phyloP scores from a whole-genome alignment of 1,284 basidiomycete genomes.

The Pyrrhoderma lamaoense region DNA sequence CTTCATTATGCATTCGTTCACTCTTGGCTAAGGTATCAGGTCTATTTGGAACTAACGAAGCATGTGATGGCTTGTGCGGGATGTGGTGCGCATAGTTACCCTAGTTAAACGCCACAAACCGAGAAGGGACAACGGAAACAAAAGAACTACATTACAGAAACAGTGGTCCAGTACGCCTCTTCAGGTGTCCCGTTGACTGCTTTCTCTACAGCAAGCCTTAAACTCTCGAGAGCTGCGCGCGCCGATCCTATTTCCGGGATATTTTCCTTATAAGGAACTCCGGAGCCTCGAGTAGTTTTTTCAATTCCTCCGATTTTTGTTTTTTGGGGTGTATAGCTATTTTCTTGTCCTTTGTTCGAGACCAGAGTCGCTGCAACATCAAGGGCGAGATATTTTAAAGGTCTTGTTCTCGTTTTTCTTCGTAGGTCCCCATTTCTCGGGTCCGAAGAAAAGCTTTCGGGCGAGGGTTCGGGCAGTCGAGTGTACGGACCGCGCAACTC shows the following conservation, averaged over 20 bases:
- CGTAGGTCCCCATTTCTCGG: conserved; percentile 9
- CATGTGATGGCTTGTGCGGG: too few relatives aligned
- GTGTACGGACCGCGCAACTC: conserved; percentile 66
- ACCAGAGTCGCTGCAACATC: conserved; percentile 36
- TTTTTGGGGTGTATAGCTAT: conserved; percentile 15
- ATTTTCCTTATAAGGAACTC: background rate
- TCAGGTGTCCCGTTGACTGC: conserved; percentile 36
- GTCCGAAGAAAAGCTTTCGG: conserved; percentile 11
- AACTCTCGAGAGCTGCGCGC: background rate
- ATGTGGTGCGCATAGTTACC: too few relatives aligned
- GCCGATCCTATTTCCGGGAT: conserved; percentile 1
- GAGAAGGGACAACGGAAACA: too few relatives aligned
- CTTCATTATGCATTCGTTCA: too few relatives aligned
- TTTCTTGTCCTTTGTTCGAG: conserved; percentile 4
- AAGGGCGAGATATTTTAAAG: conserved; percentile 38
- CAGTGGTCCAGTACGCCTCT: conserved; percentile 34
- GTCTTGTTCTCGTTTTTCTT: background rate
- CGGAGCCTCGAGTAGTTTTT: background rate
- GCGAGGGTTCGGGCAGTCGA: conserved; percentile 40
- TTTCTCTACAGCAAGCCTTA: conserved; percentile 33
- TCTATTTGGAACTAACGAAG: too few relatives aligned
- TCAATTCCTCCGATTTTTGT: background rate
- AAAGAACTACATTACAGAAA: too few relatives aligned
- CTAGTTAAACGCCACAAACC: too few relatives aligned
- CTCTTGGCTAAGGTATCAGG: too few relatives aligned